Percentiles rank a stretch among this genome's conserved stretches.
These are phyloP conservation scores for Aspergillus flavus DNA, from an alignment of 2,329 filamentous ascomycete species.

Conservation along the genomic window DNA sequence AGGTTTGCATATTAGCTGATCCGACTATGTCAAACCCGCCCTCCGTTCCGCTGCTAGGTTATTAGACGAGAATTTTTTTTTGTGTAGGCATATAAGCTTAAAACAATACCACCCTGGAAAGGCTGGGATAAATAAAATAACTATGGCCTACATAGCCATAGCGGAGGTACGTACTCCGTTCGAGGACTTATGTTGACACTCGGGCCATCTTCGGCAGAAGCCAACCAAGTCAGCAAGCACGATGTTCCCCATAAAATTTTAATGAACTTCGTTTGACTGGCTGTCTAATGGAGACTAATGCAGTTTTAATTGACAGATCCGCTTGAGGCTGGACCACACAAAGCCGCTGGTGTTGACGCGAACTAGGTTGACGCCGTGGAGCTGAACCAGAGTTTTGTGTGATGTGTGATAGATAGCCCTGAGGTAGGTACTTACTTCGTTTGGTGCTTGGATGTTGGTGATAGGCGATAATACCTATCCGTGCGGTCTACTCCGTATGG, in stretches of 20 bases:
- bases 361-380: background rate
- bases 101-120: background rate
- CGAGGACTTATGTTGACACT: background rate
- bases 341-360: background rate
- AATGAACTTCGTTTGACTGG: background rate
- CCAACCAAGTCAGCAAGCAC: background rate
- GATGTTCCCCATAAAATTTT: background rate
- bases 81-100: background rate
- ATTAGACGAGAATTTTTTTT: background rate
- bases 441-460: background rate
- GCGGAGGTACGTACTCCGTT: background rate
- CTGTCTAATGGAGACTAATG: background rate
- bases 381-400: background rate
- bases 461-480: background rate
- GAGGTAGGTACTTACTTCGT: background rate
- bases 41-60: background rate
- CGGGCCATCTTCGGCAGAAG: background rate
- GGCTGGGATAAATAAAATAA: background rate
- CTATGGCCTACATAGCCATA: background rate
- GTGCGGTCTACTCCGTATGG: background rate
- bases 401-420: background rate
- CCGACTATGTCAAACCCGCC: background rate
- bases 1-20: background rate
- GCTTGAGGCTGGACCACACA: conserved; percentile 3
- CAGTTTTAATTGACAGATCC: background rate